Base-by-base conservation (phyloP, 2,329 filamentous ascomycete species). In the Talaromyces sp. region DNA sequence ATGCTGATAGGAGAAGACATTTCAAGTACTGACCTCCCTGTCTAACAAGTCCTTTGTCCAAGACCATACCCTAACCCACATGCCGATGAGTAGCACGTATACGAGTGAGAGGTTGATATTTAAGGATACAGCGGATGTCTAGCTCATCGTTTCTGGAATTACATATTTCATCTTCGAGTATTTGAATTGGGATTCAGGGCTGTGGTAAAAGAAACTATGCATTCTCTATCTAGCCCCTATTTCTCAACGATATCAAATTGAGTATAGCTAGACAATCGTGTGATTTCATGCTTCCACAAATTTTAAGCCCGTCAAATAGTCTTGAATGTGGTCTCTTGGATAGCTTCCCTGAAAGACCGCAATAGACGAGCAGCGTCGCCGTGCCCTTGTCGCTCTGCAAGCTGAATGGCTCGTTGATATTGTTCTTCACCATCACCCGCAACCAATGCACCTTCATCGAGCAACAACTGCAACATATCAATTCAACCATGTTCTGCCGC, bases 401-500 rank as follows among this genome's bases (percentile, higher is more conserved):
- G 18, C 23, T 44, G 42, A 23, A 23, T 23, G 23, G 42, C 42
- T 21, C 42, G 18, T 44, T 44, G 42, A 23, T 44, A 44, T 12
- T 44, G 18, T 3, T 44, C 0, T 42, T 57, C 54, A 18, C 54
- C 54, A 28, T 42, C 35, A 14, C 54, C 54, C 40, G 31, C 54
- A n/a, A 57, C 54, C 23, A 57, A 57, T 42, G 54, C 11, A 9
- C 54, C 54, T 57, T 57, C 55, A 44, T 62, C 55, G 42, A 65
- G 59, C 16, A 66, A 50, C 35, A 62, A 37, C 23, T 65, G 55
- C 25, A 66, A 25, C 48, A 65, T 65, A 23, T 65, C 60, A 12
- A 66, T 50, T 21, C 64, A 58, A 11, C 69, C 69, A 37, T 63
- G 25, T 57, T 69, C 66, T 23, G 68, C 65, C 18, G 69, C 69